Evolutionary conservation across 306 rosid species (phyloP), one percentile per base, ranked within the genome.

Genomic region (Betula pendula): DNA sequence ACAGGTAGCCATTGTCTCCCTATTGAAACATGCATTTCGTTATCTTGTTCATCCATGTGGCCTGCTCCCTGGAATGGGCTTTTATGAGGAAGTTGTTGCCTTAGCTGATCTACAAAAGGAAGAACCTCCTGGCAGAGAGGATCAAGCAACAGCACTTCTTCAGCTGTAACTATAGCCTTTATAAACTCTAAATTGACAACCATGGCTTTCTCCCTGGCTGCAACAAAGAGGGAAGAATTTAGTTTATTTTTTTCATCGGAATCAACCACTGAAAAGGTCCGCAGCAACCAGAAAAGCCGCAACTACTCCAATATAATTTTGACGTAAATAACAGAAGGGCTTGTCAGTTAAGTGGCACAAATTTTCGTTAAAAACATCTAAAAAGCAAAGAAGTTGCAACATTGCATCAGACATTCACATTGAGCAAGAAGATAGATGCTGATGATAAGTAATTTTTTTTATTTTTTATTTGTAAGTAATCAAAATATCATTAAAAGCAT

Each of bases 131-230:
- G 90, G 50, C 87, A 65, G 47, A 92, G 91, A 82, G 99, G 99
- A 73, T 96, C 98, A 68, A 95, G 89, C 86, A 95, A 74, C 27
- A 92, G 69, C 73, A 95, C 91, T 81, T 95, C 99, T 77, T 95
- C 99, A 1, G 99, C 99, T 2, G 97, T 96, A 50, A 96, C 96
- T 84, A 96, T 90, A 35, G 87, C 92, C 79, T 85, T 88, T 47
- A 92, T 88, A 79, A 89, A 95, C 88, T 92, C 99, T 78, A 95
- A 85, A 89, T 92, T 95, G 63, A 92, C 97, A 43, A 92, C 97
- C 97, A 95, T 95, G n/a, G 99, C 99, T 87, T 91, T 95, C 82
- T 95, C 99, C 85, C 99, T 81, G 2, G 87, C 89, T 84, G 87
- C 85, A 86, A 45, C 63, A 33, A 56, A 56, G 8, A 25, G 24